These are phyloP conservation scores for Isabelozyma rhagii DNA, from an alignment of 805 yeast species.

Conservation along the genomic window DNA sequence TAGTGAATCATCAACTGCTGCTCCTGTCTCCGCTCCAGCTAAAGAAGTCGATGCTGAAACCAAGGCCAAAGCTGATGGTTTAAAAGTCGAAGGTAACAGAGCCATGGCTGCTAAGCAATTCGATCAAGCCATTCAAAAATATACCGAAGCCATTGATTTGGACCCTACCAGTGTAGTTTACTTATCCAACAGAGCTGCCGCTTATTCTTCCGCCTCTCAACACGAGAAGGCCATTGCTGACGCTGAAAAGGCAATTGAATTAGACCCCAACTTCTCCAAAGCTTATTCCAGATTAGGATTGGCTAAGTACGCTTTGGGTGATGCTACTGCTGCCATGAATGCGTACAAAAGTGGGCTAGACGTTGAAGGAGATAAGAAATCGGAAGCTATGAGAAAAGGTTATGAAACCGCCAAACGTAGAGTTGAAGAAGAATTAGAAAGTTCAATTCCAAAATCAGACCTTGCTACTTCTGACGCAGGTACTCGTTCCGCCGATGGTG, in stretches of 20 bases:
- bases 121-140: conserved; percentile 66
- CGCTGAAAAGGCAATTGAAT: conserved; percentile 75
- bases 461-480: conserved; percentile 20
- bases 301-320: conserved; percentile 93
- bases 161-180: conserved; percentile 77
- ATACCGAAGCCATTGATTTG: conserved; percentile 74
- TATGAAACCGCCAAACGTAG: conserved; percentile 90
- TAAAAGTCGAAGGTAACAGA: conserved; percentile 85
- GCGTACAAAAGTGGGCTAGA: conserved; percentile 89
- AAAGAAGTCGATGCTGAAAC: conserved; percentile 48
- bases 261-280: conserved; percentile 80
- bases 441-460: conserved; percentile 29
- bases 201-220: conserved; percentile 73
- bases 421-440: conserved; percentile 70
- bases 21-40: conserved; percentile 4
- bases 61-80: conserved; percentile 72
- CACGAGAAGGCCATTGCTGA: conserved; percentile 79
- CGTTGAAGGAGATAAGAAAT: conserved; percentile 78
- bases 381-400: conserved; percentile 90
- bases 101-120: conserved; percentile 79
- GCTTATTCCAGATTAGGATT: conserved; percentile 94
- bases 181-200: conserved; percentile 95
- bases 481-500: conserved; percentile 30
- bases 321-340: conserved; percentile 81
- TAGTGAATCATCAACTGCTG: conserved; percentile 3